phyloP scores from a whole-genome alignment of 257 asterid species.

The Solanum tarapatanum region DNA sequence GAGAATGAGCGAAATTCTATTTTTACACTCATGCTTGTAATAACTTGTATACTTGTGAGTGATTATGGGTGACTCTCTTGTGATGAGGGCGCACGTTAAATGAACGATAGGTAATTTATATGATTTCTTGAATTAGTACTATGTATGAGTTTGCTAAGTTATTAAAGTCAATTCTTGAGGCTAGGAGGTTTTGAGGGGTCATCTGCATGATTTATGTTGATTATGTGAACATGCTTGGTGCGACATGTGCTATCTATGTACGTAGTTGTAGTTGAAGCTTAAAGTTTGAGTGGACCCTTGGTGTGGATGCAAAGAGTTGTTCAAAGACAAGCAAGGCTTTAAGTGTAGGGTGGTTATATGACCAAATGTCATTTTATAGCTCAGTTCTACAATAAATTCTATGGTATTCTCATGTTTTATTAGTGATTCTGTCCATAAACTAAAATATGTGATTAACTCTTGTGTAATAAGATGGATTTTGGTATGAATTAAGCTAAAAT shows the following conservation, averaged over 20 bases:
- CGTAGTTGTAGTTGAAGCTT: neutral
- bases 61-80: neutral
- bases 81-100: neutral
- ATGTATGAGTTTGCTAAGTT: neutral
- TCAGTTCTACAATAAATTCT: no score
- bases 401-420: no score
- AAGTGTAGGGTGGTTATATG: neutral
- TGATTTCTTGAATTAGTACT: neutral
- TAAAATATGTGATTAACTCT: no score
- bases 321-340: neutral
- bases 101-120: neutral
- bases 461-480: no score
- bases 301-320: neutral
- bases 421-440: no score
- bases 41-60: neutral
- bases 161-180: neutral
- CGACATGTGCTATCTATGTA: neutral
- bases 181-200: neutral
- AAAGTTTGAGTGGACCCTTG: neutral
- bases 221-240: neutral
- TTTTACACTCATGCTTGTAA: neutral
- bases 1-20: neutral
- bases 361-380: no score
- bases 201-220: neutral
- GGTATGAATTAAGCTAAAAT: no score